Evolutionary conservation across 1,139 yeast species (phyloP).

Genomic region (Suhomyces bolitotheri): DNA sequence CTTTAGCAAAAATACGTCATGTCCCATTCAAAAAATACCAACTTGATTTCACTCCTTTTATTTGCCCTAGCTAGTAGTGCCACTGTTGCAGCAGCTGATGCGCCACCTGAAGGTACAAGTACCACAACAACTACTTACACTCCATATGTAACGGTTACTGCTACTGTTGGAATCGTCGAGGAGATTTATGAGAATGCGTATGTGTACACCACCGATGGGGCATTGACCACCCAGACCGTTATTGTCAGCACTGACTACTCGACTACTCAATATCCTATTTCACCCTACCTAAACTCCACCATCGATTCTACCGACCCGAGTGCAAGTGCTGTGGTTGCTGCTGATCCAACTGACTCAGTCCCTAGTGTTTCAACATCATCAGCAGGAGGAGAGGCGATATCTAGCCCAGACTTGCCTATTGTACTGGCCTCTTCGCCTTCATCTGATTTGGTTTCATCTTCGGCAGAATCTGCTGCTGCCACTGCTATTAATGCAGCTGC

Average conservation of each 20-base stretch:
- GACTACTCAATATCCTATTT: constrained; percentile 2
- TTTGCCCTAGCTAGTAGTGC: constrained; percentile 14
- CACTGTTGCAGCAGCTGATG: constrained; percentile 6
- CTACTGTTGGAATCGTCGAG: constrained; percentile 30
- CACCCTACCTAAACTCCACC: neutral
- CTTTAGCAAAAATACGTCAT: constrained; percentile 4
- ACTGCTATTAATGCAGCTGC: constrained; percentile 11
- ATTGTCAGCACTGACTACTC: constrained; percentile 26
- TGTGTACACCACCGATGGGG: constrained; percentile 35
- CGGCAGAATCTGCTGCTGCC: constrained; percentile 7
- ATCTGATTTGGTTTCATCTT: neutral
- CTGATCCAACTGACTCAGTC: neutral
- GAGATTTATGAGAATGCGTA: constrained; percentile 37
- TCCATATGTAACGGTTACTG: constrained; percentile 34
- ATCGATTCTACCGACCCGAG: neutral
- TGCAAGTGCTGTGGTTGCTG: neutral
- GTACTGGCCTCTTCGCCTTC: neutral
- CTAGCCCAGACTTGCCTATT: neutral
- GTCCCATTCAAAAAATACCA: constrained; percentile 7
- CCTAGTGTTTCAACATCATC: constrained; percentile 11
- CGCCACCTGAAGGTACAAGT: constrained; percentile 18
- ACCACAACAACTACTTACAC: constrained; percentile 32
- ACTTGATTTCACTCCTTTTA: constrained; percentile 10
- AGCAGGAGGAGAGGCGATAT: neutral
- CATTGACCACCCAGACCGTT: constrained; percentile 35